Base-by-base conservation (phyloP, 495 filamentous ascomycete genomes). In the Penicillium tannophilum region DNA sequence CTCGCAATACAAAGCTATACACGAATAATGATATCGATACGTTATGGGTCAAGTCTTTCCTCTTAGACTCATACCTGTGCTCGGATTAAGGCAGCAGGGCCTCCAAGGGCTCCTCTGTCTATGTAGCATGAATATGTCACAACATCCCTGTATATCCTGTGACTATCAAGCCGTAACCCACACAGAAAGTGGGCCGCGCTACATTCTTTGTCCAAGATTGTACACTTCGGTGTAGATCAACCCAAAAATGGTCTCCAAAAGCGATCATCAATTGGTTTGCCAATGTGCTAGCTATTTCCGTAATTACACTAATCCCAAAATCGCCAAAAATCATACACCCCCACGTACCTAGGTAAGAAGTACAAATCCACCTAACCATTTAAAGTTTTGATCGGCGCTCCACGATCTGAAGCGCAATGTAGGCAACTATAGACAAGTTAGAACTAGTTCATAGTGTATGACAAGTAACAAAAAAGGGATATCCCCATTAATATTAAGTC, bases 361-460 rank as follows among this genome's bases (percentile, higher is more conserved):
- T 28, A 28, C 4, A 28, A 44, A 26, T 56, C 33, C 26, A 39
- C 45, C 47, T 43, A 8, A 6, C 31, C 11, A 12, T 36, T 69
- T 62, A 76, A n/a, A 74, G 58, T 55, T 73, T 76, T 49, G 73
- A 53, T 44, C 67, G 68, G 56, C 69, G 69, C 44, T 74, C 71
- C 52, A 76, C 68, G 30, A 69, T 26, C 49, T 71, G 67, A 6
- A 70, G 49, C 10, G 65, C 56, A 53, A 74, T 5, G 59, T 76
- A 76, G 69, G 73, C 73, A 58, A 76, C 73, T 74, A 69, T 59
- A 56, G 36, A 62, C 30, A 35, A 14, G 64, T 69, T 67, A 67
- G 64, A 63, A 60, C 44, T 55, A 61, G 17, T 39, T 36, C n/a
- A 7, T 23, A 23, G 4, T 9, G 26, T 7, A 19, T 42, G 36